phyloP scores from a whole-genome alignment of 257 asterid genomes.

The Penstemon davidsonii region DNA sequence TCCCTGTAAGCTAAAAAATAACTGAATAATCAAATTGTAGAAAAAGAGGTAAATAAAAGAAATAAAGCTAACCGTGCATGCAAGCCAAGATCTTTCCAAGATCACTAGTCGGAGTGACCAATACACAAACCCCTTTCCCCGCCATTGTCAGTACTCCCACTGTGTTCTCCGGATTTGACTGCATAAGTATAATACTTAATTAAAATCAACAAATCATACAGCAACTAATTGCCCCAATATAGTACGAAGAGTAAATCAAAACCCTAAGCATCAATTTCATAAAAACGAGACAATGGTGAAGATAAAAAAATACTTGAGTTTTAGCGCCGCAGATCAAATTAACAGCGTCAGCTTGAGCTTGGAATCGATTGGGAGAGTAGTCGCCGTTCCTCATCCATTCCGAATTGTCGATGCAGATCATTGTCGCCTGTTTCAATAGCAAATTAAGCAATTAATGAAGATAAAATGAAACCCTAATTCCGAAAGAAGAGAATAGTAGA shows the following conservation, averaged over 20 bases:
- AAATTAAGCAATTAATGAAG: not conserved
- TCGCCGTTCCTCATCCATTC: constrained; percentile 99
- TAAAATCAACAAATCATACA: too few relatives aligned
- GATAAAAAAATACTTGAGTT: constrained; percentile 59
- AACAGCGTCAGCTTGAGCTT: constrained; percentile 92
- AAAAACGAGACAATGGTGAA: not conserved
- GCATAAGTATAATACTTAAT: not conserved
- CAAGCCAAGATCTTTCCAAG: constrained; percentile 99
- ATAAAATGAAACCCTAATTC: constrained; percentile 27
- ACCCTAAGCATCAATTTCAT: constrained; percentile 25
- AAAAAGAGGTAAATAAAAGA: not conserved
- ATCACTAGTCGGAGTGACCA: constrained; percentile 96
- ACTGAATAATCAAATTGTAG: not conserved
- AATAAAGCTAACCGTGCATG: constrained; percentile 82
- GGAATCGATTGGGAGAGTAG: constrained; percentile 81
- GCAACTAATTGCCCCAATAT: too few relatives aligned
- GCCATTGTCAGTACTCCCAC: constrained; percentile 98
- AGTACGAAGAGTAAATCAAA: not conserved
- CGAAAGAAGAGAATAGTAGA: not conserved
- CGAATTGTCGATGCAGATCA: constrained; percentile 97
- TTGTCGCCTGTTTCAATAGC: constrained; percentile 61
- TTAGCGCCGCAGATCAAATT: constrained; percentile 98
- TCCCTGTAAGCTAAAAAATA: too few relatives aligned
- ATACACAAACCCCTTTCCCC: constrained; percentile 92
- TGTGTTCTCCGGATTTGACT: constrained; percentile 98